A percentile compares a stretch with the other conserved stretches of the same genome.
These are phyloP conservation scores for Hemisphaericaspora nanyangensis DNA, from an alignment of 805 yeast genomes.

Conservation along the genomic window DNA sequence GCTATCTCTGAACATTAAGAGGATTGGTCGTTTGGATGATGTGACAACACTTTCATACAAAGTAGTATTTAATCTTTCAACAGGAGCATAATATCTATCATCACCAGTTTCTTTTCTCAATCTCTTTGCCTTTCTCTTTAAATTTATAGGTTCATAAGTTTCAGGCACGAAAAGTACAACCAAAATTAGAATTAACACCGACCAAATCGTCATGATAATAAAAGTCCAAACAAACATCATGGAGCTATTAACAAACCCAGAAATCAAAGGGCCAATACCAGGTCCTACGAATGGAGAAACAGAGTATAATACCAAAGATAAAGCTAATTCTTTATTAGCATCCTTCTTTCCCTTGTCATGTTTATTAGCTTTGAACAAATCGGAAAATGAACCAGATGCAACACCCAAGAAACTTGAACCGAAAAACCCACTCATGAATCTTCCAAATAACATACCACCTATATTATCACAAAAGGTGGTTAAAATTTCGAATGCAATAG, in stretches of 20 bases:
- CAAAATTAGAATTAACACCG: conserved; percentile 13
- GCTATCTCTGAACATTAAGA: conserved; percentile 21
- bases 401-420: conserved; percentile 27
- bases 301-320: conserved; percentile 23
- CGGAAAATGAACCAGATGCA: conserved; percentile 27
- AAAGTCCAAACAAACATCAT: conserved; percentile 23
- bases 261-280: conserved; percentile 24
- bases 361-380: conserved; percentile 18
- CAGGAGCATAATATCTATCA: conserved; percentile 34
- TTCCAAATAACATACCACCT: conserved; percentile 24
- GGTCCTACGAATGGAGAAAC: conserved; percentile 29
- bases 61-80: conserved; percentile 24
- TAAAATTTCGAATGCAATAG: conserved; percentile 19
- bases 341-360: conserved; percentile 5
- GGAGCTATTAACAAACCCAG: conserved; percentile 22
- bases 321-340: conserved; percentile 17
- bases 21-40: conserved; percentile 21
- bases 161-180: conserved; percentile 24
- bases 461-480: conserved; percentile 22
- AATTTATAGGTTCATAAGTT: conserved; percentile 24
- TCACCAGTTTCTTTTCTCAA: conserved; percentile 34
- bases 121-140: conserved; percentile 21
- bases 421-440: conserved; percentile 24
- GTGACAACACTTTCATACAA: conserved; percentile 15
- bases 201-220: conserved; percentile 23